Evolutionary conservation across 192 early-diverging fungal genomes (phyloP).

Genomic region (Rhizophagus prolifer): DNA sequence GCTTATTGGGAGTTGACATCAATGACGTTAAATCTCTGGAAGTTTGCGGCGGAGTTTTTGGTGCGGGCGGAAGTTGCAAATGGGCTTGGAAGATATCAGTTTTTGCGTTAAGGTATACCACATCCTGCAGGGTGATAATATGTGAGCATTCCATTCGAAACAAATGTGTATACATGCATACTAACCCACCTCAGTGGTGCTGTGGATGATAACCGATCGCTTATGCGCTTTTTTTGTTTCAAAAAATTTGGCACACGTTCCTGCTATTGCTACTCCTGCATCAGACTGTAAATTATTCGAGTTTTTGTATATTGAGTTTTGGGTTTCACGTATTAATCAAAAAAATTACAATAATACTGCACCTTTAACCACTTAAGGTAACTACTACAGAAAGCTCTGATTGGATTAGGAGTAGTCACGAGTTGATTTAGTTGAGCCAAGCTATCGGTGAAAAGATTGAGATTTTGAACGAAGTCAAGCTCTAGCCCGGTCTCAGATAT

Average conservation of each 20-base stretch:
- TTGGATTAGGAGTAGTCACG: not conserved
- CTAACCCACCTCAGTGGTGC: conserved; percentile 7
- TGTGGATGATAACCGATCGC: not conserved
- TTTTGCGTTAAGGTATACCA: conserved; percentile 11
- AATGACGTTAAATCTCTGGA: conserved; percentile 5
- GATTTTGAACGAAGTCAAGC: conserved; percentile 15
- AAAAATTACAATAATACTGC: not conserved
- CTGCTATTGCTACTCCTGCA: not conserved
- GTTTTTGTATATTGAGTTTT: not conserved
- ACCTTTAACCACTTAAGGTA: not conserved
- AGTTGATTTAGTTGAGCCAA: conserved; percentile 22
- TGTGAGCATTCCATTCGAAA: conserved; percentile 9
- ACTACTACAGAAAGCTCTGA: conserved; percentile 1
- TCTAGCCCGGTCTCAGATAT: not conserved
- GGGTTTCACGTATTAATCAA: not conserved
- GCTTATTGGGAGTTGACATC: conserved; percentile 14
- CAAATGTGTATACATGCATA: conserved; percentile 19
- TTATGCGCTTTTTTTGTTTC: conserved; percentile 4
- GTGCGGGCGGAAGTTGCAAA: not conserved
- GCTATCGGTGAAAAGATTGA: conserved; percentile 28
- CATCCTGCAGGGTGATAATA: conserved; percentile 12
- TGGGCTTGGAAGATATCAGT: conserved; percentile 10
- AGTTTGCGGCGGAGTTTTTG: not conserved
- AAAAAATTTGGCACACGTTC: not conserved
- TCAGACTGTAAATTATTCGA: conserved; percentile 6